Evolutionary conservation across 805 yeast genomes (phyloP), one percentile per base, ranked within the genome.

Genomic region (Isabelozyma rhagii): DNA sequence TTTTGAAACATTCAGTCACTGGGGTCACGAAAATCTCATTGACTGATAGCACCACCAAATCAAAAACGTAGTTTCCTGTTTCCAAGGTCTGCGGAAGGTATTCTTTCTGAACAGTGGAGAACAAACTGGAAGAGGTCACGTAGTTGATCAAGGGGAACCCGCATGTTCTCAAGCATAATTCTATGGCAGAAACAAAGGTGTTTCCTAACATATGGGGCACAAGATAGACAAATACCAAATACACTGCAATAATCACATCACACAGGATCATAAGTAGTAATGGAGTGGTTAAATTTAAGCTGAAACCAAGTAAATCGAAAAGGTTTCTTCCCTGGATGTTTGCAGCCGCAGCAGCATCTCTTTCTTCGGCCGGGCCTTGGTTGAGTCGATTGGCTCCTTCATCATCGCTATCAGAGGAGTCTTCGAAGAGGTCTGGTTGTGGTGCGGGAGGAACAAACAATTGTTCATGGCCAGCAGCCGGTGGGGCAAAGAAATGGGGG

Each of bases 151-250:
- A 28, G 8, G 47, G 43, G 7, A 31, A 28, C 4, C 53, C 15
- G 5, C 59, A 14, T n/a, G 41, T 53, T 44, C 8, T 34, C 9
- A 27, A 25, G 15, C 8, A 57, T 8, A 41, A 17, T 21, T 68
- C 67, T 47, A 46, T 49, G n/a, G 49, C 8, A 6, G 59, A 7
- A 36, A 46, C 48, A 53, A 51, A 50, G 11, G 57, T 46, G 45
- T 61, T 58, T 8, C 85, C 86, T 3, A 78, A 43, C 41, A 74
- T 56, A 6, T 79, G 75, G 9, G 87, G 85, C 3, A 79, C 51
- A 14, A 77, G 64, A 55, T 80, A 82, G 0, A 78, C 66, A 11
- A 71, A 42, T 29, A 75, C 64, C 39, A 80, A 57, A 50, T 75
- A 77, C 2, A 67, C 57, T 1, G 72, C 60, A 28, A 71, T 64